phyloP scores from a whole-genome alignment of 2,329 filamentous ascomycete species.

The Venturia effusa region DNA sequence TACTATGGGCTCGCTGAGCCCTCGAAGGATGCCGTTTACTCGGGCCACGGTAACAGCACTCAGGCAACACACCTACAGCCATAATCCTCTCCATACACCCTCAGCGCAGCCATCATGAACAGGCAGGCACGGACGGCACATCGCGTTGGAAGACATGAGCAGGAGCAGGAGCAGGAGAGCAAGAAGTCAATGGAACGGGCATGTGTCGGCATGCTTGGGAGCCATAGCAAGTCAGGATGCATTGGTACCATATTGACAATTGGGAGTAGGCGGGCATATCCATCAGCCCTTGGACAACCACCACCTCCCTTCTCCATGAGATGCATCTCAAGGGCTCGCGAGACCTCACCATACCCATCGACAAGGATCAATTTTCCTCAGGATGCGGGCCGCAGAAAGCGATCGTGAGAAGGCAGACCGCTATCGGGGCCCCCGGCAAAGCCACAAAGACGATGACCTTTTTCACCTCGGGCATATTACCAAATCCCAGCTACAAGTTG shows the following conservation, averaged over 20 bases:
- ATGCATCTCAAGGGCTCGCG: neutral
- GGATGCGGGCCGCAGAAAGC: neutral
- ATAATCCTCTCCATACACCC: neutral
- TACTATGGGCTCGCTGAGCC: neutral
- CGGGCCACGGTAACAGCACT: neutral
- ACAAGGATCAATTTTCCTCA: neutral
- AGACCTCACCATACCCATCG: neutral
- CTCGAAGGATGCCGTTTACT: neutral
- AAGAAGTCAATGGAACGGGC: neutral
- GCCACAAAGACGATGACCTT: neutral
- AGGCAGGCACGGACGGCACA: neutral
- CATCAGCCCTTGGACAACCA: too few species aligned
- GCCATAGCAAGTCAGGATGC: neutral
- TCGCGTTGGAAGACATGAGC: neutral
- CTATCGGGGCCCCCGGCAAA: neutral
- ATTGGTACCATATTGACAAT: neutral
- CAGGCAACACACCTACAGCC: neutral
- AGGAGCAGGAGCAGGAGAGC: too few species aligned
- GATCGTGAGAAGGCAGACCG: neutral
- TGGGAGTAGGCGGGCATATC: too few species aligned
- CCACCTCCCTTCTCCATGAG: too few species aligned
- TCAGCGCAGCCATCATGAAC: neutral
- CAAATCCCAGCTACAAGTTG: too few species aligned
- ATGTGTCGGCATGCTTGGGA: neutral
- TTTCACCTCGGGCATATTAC: neutral